These are phyloP conservation scores for Cadophora luteo-olivacea DNA, from an alignment of 2,329 filamentous ascomycete species.

Conservation along the genomic window DNA sequence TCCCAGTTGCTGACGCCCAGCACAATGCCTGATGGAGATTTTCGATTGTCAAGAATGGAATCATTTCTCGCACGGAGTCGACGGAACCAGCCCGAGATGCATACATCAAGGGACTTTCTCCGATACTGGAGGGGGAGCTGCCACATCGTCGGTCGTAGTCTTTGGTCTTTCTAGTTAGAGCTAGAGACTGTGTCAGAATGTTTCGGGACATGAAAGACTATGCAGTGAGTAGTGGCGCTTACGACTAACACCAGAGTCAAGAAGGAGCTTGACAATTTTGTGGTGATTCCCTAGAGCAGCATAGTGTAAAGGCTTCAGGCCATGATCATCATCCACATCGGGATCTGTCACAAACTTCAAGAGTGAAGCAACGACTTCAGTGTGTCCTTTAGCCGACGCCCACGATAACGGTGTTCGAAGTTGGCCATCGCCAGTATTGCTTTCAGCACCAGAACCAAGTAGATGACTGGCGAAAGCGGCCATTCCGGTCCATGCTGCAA, in stretches of 20 bases:
- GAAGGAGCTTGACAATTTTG: slow-evolving; percentile 41
- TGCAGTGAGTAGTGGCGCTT: background rate
- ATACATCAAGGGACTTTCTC: slow-evolving; percentile 44
- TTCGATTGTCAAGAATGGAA: slow-evolving; percentile 23
- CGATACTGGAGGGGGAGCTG: slow-evolving; percentile 23
- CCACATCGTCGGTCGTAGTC: slow-evolving; percentile 30
- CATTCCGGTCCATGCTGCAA: slow-evolving; percentile 27
- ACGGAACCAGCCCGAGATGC: slow-evolving; percentile 42
- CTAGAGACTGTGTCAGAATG: background rate
- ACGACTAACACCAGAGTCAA: slow-evolving; percentile 47
- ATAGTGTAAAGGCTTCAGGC: slow-evolving; percentile 46
- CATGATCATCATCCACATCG: slow-evolving; percentile 36
- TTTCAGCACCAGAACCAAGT: slow-evolving; percentile 22
- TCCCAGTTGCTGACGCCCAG: slow-evolving; percentile 24
- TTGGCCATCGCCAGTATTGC: slow-evolving; percentile 23
- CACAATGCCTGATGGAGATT: slow-evolving; percentile 26
- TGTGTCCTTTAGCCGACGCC: slow-evolving; percentile 31
- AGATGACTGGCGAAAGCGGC: slow-evolving; percentile 24
- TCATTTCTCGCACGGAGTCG: slow-evolving; percentile 28
- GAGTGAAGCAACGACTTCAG: slow-evolving; percentile 25
- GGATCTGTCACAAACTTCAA: slow-evolving; percentile 24
- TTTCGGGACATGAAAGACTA: background rate
- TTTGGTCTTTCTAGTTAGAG: slow-evolving; percentile 41
- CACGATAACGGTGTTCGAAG: slow-evolving; percentile 36
- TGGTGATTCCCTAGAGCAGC: slow-evolving; percentile 45